Evolutionary conservation across 495 filamentous ascomycete species (phyloP).

Genomic region (Haplographium delicatum): DNA sequence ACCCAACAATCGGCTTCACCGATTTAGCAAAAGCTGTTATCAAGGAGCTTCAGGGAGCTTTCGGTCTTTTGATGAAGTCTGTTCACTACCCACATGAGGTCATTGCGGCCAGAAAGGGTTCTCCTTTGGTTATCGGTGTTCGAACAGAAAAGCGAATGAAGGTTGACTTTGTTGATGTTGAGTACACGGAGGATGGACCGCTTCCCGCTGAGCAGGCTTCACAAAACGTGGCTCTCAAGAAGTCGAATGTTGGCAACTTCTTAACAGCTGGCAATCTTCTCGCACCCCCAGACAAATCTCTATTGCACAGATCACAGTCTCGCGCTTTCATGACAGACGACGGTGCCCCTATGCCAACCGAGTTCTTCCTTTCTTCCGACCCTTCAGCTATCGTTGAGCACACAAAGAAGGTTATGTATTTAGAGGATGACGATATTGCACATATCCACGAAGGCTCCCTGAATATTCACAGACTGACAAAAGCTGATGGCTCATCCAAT

Average conservation of each 20-base stretch:
- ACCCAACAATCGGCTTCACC: conserved; percentile 92
- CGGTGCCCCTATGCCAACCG: conserved; percentile 92
- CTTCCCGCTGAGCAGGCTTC: conserved; percentile 92
- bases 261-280: conserved; percentile 64
- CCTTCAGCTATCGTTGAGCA: conserved; percentile 98
- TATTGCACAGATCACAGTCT: conserved; percentile 95
- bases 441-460: conserved; percentile 98
- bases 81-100: conserved; percentile 98
- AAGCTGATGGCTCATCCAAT: conserved; percentile 93
- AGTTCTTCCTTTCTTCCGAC: conserved; percentile 98
- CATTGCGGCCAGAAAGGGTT: conserved; percentile 96
- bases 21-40: conserved; percentile 95
- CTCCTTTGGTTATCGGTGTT: conserved; percentile 92
- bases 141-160: conserved; percentile 98
- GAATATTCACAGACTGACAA: conserved; percentile 96
- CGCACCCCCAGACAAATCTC: conserved; percentile 88
- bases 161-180: conserved; percentile 99
- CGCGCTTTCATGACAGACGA: conserved; percentile 98
- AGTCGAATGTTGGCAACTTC: conserved; percentile 50
- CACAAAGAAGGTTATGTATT: conserved; percentile 99
- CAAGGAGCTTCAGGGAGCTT: conserved; percentile 96
- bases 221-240: conserved; percentile 95
- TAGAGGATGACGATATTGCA: conserved; percentile 98
- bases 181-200: conserved; percentile 81
- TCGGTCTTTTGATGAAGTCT: conserved; percentile 93